Percentiles rank a stretch among this genome's conserved stretches.
Conservation (phyloP, 805 yeast species). For the Suhomyces sp. region DNA sequence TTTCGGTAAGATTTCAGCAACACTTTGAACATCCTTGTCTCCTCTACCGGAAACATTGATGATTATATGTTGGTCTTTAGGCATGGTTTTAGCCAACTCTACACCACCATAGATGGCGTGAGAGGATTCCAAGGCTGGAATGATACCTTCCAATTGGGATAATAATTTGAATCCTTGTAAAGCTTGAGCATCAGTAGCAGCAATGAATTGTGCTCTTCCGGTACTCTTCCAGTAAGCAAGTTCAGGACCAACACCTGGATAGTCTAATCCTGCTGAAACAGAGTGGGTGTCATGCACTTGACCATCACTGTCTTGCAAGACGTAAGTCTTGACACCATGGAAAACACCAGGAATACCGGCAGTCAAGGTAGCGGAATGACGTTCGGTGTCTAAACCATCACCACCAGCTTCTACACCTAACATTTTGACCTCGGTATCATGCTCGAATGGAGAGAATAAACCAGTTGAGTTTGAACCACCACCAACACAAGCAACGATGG, state of each 20-base stretch:
- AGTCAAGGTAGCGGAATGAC: constrained; percentile 93
- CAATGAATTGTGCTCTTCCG: constrained; percentile 87
- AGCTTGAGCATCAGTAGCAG: constrained; percentile 96
- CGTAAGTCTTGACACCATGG: constrained; percentile 96
- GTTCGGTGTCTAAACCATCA: constrained; percentile 84
- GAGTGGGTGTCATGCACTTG: constrained; percentile 98
- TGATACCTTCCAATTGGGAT: constrained; percentile 94
- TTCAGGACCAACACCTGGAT: constrained; percentile 99
- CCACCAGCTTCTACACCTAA: constrained; percentile 99
- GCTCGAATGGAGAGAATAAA: constrained; percentile 89
- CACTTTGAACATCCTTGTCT: constrained; percentile 97
- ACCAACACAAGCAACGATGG: constrained; percentile 97
- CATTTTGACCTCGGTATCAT: constrained; percentile 71
- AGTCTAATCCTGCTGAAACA: constrained; percentile 96
- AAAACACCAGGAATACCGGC: constrained; percentile 95
- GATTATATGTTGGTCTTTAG: constrained; percentile 74
- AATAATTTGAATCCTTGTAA: constrained; percentile 83
- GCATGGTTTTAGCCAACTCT: constrained; percentile 78
- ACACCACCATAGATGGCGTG: constrained; percentile 94
- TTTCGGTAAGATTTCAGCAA: constrained; percentile 88
- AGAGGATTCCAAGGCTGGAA: constrained; percentile 96
- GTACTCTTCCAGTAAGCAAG: constrained; percentile 91
- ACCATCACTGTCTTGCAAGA: constrained; percentile 87
- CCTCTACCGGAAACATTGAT: constrained; percentile 97
- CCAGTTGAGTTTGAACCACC: constrained; percentile 98